These are phyloP conservation scores for Ceratocystis eucalypticola DNA, from an alignment of 2,329 filamentous ascomycete species.

Conservation along the genomic window DNA sequence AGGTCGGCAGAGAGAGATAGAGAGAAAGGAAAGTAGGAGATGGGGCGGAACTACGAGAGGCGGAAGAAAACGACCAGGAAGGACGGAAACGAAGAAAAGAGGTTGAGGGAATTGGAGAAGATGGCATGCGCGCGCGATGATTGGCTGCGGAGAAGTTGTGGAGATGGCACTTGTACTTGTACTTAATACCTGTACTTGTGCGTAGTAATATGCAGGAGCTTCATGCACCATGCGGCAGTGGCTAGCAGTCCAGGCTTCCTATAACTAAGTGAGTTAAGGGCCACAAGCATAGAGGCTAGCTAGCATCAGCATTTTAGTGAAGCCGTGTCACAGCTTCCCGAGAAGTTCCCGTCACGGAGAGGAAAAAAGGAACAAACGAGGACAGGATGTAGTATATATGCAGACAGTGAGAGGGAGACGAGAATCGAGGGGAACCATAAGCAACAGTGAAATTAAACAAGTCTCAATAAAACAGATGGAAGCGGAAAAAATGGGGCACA, in stretches of 20 bases:
- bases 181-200: no score
- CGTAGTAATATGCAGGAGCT: no score
- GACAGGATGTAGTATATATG: no score
- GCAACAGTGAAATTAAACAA: neutral
- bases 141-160: neutral
- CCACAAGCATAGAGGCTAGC: no score
- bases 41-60: no score
- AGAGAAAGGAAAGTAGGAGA: neutral
- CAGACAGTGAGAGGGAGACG: neutral
- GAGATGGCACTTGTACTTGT: no score
- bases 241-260: no score
- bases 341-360: no score
- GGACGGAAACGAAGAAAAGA: neutral
- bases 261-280: no score
- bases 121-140: neutral
- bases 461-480: neutral
- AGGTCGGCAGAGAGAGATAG: neutral
- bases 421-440: neutral
- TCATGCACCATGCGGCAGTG: no score
- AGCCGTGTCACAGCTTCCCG: neutral
- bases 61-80: neutral
- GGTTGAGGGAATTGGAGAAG: neutral
- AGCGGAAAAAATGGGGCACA: neutral
- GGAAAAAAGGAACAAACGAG: no score
- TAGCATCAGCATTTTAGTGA: no score